Base-by-base conservation (phyloP, 2,329 filamentous ascomycete genomes). In the Trichothecium roseum region DNA sequence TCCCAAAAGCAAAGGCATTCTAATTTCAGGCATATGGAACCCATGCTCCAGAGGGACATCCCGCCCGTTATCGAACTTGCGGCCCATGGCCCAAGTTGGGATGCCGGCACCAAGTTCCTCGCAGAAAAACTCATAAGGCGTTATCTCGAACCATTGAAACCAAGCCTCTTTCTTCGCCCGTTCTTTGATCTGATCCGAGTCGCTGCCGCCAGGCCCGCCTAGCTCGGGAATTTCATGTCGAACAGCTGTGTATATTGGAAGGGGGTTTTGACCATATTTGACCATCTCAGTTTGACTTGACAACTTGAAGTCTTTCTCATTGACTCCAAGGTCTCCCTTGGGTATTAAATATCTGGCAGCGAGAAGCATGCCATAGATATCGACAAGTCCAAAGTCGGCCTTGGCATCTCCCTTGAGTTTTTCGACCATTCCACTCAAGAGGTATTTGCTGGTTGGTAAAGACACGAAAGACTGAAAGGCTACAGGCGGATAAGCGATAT, bases 71-170 rank as follows among this genome's bases (percentile, higher is more conserved):
- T 83, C 64, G 56, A 95, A 98, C 39, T 73, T 78, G 31, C 91
- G 74, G 3, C 91, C 91, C 40, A 96, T 65, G 6, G 87, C 84
- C 87, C 89, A 98, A 0, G 85, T 94, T 0, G 91, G 91, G 41
- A 98, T 95, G 3, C 91, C 89, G 3, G 89, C 87, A 17, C 73
- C 72, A 34, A 94, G 79, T 51, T 95, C 89, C 56, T 96, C 89
- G 47, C 87, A 94, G 57, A 91, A 95, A 53, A 95, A 81, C 54
- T 96, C 89, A 51, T 93, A 95, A 0, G 89, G 89, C 0, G 86
- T 93, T 49, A 89, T 82, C 51, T 98, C 91, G 46, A 91, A 95
- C 89, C 91, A 96, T 49, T 98, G 89, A 49, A 96, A 98, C 84
- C 88, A 96, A 3, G 86, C 72, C 50, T 93, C 82, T 40, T 69